These are phyloP conservation scores for Fagopyrum homotropicum DNA, from an alignment of 148 eudicot species.

Conservation along the genomic window DNA sequence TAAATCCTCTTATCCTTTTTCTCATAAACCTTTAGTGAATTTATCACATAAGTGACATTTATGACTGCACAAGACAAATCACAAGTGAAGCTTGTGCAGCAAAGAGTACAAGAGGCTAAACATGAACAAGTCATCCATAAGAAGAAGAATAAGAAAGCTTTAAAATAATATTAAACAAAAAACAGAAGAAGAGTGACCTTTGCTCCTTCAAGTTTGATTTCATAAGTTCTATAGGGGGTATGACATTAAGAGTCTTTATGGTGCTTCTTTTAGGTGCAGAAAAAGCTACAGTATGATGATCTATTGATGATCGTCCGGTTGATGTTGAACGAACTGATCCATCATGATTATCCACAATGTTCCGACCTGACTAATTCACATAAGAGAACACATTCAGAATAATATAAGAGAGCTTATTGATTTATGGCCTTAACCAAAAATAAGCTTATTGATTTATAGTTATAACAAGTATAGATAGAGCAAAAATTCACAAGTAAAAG, in stretches of 20 bases:
- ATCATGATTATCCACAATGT: conserved; percentile 55
- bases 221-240: conserved; percentile 72
- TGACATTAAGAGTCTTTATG: conserved; percentile 46
- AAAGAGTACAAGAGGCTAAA: not conserved
- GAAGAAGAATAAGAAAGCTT: not conserved
- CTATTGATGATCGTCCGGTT: conserved; percentile 74
- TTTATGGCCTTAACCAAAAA: not conserved
- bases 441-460: not conserved
- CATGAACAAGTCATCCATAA: not conserved
- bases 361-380: conserved; percentile 78
- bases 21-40: too few species aligned
- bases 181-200: conserved; percentile 31
- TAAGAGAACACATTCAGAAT: not conserved
- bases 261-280: conserved; percentile 40
- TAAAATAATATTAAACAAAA: too few species aligned
- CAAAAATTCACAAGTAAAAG: not conserved
- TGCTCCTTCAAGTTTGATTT: conserved; percentile 41
- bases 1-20: not conserved
- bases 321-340: conserved; percentile 82
- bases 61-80: not conserved
- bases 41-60: not conserved
- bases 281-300: conserved; percentile 46
- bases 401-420: not conserved
- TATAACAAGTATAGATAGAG: not conserved
- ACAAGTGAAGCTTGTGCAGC: not conserved